Evolutionary conservation across 2,329 filamentous ascomycete genomes (phyloP), one percentile per base, ranked within the genome.

Genomic region (Paracamarosporium sp.): DNA sequence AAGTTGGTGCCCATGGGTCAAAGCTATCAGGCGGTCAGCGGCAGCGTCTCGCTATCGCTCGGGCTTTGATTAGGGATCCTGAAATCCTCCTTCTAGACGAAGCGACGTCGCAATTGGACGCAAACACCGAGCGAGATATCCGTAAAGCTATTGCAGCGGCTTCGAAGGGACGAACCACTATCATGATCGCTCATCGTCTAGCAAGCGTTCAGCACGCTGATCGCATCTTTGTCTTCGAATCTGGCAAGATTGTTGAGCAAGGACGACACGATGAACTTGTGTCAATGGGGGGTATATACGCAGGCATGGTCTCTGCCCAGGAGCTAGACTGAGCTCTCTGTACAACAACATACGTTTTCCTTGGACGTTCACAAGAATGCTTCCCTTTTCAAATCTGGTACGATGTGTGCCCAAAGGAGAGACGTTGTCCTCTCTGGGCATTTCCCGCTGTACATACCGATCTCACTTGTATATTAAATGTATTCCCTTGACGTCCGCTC

Each of bases 171-270:
- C 71, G 79, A 53, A 86, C 91, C 1, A 91, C 90, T 59, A 81
- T 95, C 3, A 90, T 90, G 2, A 90, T 95, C 11, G 91, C 91
- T 1, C 91, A 94, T 72, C 82, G 91, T 13, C 80, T 94, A 47
- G 88, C 88, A 0, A 94, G 90, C 12, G 87, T 93, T 20, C 90
- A 91, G 73, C 89, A 93, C 64, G 90, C 90, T 1, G 88, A 94
- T 72, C 79, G 88, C n/a, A 93, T 93, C 40, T 92, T 91, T 66
- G 90, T 94, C 0, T 85, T 95, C 46, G 89, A 90, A 11, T 83
- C 88, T 59, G 86, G 88, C 24, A 83, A 73, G 22, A 82, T 90
- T 35, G 78, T 86, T 1, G 87, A 90, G 68, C 76, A 79, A 54
- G 88, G 89, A n/a, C 82, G 82, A 20, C 87, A 90, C 68, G 77